Evolutionary conservation across 2,329 filamentous ascomycete species (phyloP).

Genomic region (Tolypocladium tropicale): DNA sequence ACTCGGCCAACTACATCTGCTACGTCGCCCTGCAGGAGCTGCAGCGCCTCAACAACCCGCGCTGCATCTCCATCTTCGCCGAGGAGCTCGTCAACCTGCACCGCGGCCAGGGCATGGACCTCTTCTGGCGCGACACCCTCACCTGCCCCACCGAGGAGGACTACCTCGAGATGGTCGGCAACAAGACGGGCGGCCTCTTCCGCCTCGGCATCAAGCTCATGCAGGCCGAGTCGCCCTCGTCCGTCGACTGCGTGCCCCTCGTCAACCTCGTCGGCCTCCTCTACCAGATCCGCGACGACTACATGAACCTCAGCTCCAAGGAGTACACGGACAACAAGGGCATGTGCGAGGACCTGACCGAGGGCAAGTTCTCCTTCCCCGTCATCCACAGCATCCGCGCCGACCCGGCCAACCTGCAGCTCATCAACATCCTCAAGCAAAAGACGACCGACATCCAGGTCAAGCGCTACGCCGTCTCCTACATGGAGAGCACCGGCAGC

Average conservation of each 20-base stretch:
- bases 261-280: conserved; percentile 78
- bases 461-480: conserved; percentile 80
- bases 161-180: conserved; percentile 88
- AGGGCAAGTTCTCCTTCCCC: conserved; percentile 95
- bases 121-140: conserved; percentile 80
- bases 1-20: conserved; percentile 84
- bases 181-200: conserved; percentile 85
- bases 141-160: conserved; percentile 79
- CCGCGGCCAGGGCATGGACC: conserved; percentile 80
- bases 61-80: conserved; percentile 60
- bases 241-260: conserved; percentile 67
- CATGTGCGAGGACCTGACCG: conserved; percentile 87
- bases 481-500: conserved; percentile 84
- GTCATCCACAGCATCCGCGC: conserved; percentile 87
- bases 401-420: conserved; percentile 61
- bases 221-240: conserved; percentile 57
- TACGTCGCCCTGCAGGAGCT: conserved; percentile 71
- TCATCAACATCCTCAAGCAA: conserved; percentile 88
- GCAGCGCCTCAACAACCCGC: conserved; percentile 57
- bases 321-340: conserved; percentile 85
- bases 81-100: conserved; percentile 81
- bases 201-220: conserved; percentile 77
- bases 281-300: conserved; percentile 90
- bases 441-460: conserved; percentile 79
- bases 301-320: conserved; percentile 70